Base-by-base conservation (phyloP, 2,329 filamentous ascomycete genomes). In the Colletotrichum tamarilloi region DNA sequence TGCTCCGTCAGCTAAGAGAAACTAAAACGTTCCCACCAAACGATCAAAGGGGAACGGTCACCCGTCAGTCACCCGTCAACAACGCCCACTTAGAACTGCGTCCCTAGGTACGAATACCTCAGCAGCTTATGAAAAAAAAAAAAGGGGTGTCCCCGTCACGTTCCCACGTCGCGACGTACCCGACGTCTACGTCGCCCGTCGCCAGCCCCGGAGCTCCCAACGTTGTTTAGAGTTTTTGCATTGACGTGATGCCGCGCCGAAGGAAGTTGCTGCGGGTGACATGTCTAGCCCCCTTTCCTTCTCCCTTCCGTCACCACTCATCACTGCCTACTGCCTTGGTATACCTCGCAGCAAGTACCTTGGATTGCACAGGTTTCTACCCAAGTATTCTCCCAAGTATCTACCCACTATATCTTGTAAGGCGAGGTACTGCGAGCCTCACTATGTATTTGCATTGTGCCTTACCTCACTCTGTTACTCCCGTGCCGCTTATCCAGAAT, bases 161-260 rank as follows among this genome's bases (percentile, higher is more conserved):
- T 63, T 52, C 28, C 26, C 26, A 16, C 28, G 19, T 35, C 42
- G 42, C 42, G 9, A 49, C 42, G 19, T 49, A 42, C 38, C 16
- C 38, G 14, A 42, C 38, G 32, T 35, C 19, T 49, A 49, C 42
- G 42, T n/a, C 26, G 60, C 52, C 52, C 52, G 22, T 55, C 22
- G 22, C n/a, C 52, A 22, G 52, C 52, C 52, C 24, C 52, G 52
- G 26, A 55, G 52, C 19, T 62, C 57, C 22, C 68, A 38, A 30
- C 58, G 49, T 63, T 26, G 26, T 56, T 9, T 55, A 71, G 60
- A 73, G 60, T 73, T 73, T 22, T 30, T 49, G 60, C 71, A 66
- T 66, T 73, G 71, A 73, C 67, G 62, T 65, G 70, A 70, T 73
- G 22, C 12, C 58, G 55, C 49, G 28, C 26, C 30, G n/a, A 28